These are phyloP conservation scores for Pharus latifolius DNA, from an alignment of 176 grass and related monocot genomes.

Conservation along the genomic window DNA sequence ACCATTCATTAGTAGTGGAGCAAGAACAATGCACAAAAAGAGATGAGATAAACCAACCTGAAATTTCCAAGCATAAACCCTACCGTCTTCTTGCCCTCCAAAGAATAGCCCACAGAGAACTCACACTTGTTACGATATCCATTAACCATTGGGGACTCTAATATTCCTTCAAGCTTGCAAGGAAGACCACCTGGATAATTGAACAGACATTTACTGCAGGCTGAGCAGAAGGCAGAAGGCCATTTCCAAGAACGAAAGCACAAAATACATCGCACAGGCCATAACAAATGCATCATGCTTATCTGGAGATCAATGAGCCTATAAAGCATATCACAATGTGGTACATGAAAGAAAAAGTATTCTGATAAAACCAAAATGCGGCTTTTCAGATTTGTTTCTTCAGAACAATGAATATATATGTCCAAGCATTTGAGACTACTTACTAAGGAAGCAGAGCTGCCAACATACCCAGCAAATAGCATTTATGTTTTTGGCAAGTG, in stretches of 20 bases:
- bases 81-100: constrained; percentile 66
- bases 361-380: background rate
- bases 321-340: background rate
- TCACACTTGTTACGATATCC: constrained; percentile 99
- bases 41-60: constrained; percentile 39
- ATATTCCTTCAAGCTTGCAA: constrained; percentile 87
- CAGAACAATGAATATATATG: background rate
- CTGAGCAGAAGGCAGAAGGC: background rate
- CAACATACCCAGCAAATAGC: background rate
- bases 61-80: constrained; percentile 99
- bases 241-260: background rate
- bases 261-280: background rate
- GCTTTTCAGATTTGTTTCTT: background rate
- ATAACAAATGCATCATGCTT: background rate
- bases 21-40: constrained; percentile 1
- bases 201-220: background rate
- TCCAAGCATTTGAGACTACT: background rate
- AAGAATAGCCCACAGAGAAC: constrained; percentile 90
- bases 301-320: background rate
- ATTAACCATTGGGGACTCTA: constrained; percentile 76
- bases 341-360: background rate
- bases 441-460: background rate
- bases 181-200: constrained; percentile 86
- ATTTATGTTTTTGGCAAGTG: background rate
- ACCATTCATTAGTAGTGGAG: constrained; percentile 6